Evolutionary conservation across 2,329 filamentous ascomycete species (phyloP).

Genomic region (Trichoderma citrinoviride): DNA sequence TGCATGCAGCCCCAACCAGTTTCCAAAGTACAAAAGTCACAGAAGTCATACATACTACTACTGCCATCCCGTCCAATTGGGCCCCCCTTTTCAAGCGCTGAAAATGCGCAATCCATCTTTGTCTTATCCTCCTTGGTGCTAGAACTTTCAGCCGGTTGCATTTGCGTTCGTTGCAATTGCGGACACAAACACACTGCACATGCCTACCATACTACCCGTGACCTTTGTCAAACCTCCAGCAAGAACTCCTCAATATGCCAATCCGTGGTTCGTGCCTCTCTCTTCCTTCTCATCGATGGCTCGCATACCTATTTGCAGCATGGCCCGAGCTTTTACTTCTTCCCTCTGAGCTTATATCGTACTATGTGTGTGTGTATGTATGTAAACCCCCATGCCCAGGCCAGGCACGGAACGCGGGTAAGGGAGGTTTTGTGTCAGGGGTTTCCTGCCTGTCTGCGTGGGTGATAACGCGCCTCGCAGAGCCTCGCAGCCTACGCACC

Average conservation of each 20-base stretch:
- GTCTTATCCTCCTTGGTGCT: background rate
- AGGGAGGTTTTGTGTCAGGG: slow-evolving; percentile 3
- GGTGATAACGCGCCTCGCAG: slow-evolving; percentile 15
- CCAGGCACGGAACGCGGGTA: slow-evolving; percentile 17
- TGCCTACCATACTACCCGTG: no score
- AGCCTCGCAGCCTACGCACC: background rate
- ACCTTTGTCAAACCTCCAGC: no score
- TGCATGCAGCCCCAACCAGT: background rate
- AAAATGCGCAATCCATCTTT: background rate
- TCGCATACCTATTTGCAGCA: background rate
- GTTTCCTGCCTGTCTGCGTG: background rate
- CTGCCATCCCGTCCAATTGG: background rate
- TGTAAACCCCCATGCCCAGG: background rate
- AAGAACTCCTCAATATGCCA: background rate
- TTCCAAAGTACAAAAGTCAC: background rate
- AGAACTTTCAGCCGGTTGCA: background rate
- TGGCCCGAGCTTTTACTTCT: slow-evolving; percentile 10
- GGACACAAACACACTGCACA: no score
- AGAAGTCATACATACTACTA: no score
- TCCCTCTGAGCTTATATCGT: no score
- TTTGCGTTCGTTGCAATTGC: no score
- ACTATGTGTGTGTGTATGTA: no score
- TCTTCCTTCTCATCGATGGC: no score
- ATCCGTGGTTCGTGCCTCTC: background rate
- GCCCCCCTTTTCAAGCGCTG: background rate